Conservation (phyloP, 179 eudicot genomes). For the Silene noctiflora region DNA sequence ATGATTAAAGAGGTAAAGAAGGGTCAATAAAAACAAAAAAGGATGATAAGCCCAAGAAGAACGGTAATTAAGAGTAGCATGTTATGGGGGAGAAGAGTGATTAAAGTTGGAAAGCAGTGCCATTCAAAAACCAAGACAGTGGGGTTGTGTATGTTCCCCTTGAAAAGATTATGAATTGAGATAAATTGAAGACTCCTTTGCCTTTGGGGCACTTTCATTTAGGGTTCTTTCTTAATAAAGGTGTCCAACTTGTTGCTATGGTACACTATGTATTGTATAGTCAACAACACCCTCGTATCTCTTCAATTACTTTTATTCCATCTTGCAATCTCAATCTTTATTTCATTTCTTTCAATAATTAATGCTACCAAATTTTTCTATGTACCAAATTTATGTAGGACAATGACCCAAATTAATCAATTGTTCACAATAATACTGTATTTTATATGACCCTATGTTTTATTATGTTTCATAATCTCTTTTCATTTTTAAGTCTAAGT, state of each 20-base stretch:
- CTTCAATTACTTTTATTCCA: conserved; percentile 13
- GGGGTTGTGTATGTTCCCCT: conserved; percentile 28
- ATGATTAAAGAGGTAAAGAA: no score
- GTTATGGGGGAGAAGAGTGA: not conserved
- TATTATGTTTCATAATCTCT: no score
- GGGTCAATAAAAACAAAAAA: not conserved
- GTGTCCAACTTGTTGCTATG: not conserved
- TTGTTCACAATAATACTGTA: no score
- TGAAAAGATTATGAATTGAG: not conserved
- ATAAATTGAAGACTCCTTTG: conserved; percentile 18
- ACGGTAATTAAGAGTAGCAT: not conserved
- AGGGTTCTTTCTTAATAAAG: conserved; percentile 3
- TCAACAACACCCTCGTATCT: conserved; percentile 13
- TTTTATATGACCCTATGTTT: no score
- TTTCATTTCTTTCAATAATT: no score
- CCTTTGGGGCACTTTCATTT: conserved; percentile 26
- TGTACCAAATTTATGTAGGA: not conserved
- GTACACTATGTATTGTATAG: conserved; percentile 5
- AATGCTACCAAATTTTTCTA: no score
- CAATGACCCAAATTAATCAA: no score
- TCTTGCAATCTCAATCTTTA: conserved; percentile 12
- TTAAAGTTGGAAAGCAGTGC: conserved; percentile 24
- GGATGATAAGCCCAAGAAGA: not conserved
- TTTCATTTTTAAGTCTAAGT: no score
- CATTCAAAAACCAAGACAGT: conserved; percentile 28